Evolutionary conservation across 352 stramenopile genomes (phyloP).

Genomic region (Blastocystis sp.): DNA sequence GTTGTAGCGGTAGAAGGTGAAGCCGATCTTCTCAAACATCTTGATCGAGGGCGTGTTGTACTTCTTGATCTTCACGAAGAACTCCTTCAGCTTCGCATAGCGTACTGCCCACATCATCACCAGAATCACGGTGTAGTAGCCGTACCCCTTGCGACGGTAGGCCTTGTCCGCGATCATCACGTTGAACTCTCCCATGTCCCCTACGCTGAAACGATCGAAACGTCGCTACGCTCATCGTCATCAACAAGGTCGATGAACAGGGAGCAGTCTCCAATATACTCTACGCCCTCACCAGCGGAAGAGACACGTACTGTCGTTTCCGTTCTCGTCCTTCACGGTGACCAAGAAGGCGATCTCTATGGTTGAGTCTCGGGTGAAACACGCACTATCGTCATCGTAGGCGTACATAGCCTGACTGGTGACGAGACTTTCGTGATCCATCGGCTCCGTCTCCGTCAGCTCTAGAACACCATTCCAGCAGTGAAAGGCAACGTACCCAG

Average conservation of each 20-base stretch:
- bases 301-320: conserved; percentile 42
- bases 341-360: conserved; percentile 62
- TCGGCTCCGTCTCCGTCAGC: conserved; percentile 45
- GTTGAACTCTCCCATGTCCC: conserved; percentile 70
- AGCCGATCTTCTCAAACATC: conserved; percentile 69
- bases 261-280: conserved; percentile 37
- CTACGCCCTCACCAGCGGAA: not conserved
- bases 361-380: not conserved
- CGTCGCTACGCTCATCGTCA: conserved; percentile 20
- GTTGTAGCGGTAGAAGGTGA: conserved; percentile 59
- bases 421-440: conserved; percentile 64
- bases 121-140: conserved; percentile 38
- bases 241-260: conserved; percentile 64
- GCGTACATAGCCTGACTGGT: conserved; percentile 64
- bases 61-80: conserved; percentile 69
- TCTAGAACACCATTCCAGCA: not conserved
- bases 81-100: conserved; percentile 67
- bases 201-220: not conserved
- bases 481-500: not conserved
- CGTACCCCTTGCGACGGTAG: conserved; percentile 63
- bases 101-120: conserved; percentile 63
- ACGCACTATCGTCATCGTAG: conserved; percentile 50
- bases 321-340: conserved; percentile 48
- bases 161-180: conserved; percentile 70
- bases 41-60: conserved; percentile 59